phyloP scores from a whole-genome alignment of 2,329 filamentous ascomycete species.

The Sarocladiaceae sp. region DNA sequence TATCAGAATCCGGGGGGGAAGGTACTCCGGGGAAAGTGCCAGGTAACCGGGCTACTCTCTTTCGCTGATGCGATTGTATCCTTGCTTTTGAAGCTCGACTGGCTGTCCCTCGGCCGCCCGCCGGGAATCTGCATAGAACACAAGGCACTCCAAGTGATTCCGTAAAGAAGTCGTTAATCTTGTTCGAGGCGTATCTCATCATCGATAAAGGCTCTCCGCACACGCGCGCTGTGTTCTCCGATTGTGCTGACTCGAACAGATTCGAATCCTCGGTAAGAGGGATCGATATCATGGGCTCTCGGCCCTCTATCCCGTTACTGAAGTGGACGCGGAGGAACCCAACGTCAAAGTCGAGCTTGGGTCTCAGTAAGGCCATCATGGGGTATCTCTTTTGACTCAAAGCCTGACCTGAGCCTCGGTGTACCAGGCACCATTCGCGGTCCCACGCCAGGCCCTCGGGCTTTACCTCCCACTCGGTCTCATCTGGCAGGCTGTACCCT shows the following conservation, averaged over 20 bases:
- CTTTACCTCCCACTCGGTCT: slow-evolving; percentile 68
- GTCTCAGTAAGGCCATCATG: slow-evolving; percentile 79
- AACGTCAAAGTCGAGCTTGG: slow-evolving; percentile 64
- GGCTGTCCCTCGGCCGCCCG: slow-evolving; percentile 54
- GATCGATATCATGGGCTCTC: slow-evolving; percentile 35
- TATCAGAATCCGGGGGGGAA: slow-evolving; percentile 55
- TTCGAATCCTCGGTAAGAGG: slow-evolving; percentile 67
- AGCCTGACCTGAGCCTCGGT: slow-evolving; percentile 77
- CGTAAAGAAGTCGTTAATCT: slow-evolving; percentile 75
- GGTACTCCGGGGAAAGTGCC: slow-evolving; percentile 51
- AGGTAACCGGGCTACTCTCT: slow-evolving; percentile 32
- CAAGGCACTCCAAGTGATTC: slow-evolving; percentile 72
- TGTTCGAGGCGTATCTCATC: slow-evolving; percentile 61
- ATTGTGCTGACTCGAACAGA: slow-evolving; percentile 41
- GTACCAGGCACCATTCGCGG: slow-evolving; percentile 92
- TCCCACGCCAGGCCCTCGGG: slow-evolving; percentile 89
- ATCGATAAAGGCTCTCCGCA: slow-evolving; percentile 77
- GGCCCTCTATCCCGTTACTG: background rate
- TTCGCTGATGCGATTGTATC: slow-evolving; percentile 50
- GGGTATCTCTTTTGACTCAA: slow-evolving; percentile 88
- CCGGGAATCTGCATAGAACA: slow-evolving; percentile 77
- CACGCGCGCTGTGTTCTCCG: slow-evolving; percentile 58
- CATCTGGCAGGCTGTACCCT: slow-evolving; percentile 65
- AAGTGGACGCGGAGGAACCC: slow-evolving; percentile 59
- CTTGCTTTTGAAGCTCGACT: slow-evolving; percentile 70